Evolutionary conservation across 2,329 filamentous ascomycete species (phyloP), one percentile per base, ranked within the genome.

Genomic region (Trichothecium sympodiale): DNA sequence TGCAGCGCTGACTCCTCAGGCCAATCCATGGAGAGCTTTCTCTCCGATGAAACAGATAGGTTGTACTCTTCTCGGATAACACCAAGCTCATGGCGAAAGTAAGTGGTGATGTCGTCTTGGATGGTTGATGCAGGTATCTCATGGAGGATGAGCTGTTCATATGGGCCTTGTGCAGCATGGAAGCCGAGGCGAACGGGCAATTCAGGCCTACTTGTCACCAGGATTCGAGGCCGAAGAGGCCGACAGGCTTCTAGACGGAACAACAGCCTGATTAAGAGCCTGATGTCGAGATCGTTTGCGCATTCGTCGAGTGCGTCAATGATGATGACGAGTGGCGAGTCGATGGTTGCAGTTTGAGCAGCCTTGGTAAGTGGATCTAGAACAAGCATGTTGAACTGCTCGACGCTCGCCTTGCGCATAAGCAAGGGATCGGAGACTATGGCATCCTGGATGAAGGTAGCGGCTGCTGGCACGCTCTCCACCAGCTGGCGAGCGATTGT

Each of bases 201-300:
- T 16, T 67, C 57, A 0, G 62, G 63, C 9, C 63, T 49, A 30
- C 61, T 67, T 0, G 62, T 67, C 0, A 67, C 14, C 18, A 67
- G 62, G 2, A 61, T 35, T 33, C 47, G 52, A 7, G 62, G 31
- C 6, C 30, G 33, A 32, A 10, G 48, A 20, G 36, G 55, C 40
- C 25, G 41, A n/a, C 20, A 33, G 14, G 4, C 20, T 10, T 3
- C 23, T 23, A 46, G 46, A 16, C 9, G 41, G 35, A 1, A 29
- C 9, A 25, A 25, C 5, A 33, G 31, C 8, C 47, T 45, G 12
- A 64, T 43, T 1, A 64, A 42, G 8, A 58, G 31, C 13, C 34
- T 33, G 9, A 57, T 41, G 29, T 61, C 51, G 1, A 46, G 36
- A 4, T 59, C 50, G 4, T 32, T 9, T 4, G 49, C 43, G 10